Evolutionary conservation across 306 rosid genomes (phyloP), one percentile per base, ranked within the genome.

Genomic region (Sicyos edulis): DNA sequence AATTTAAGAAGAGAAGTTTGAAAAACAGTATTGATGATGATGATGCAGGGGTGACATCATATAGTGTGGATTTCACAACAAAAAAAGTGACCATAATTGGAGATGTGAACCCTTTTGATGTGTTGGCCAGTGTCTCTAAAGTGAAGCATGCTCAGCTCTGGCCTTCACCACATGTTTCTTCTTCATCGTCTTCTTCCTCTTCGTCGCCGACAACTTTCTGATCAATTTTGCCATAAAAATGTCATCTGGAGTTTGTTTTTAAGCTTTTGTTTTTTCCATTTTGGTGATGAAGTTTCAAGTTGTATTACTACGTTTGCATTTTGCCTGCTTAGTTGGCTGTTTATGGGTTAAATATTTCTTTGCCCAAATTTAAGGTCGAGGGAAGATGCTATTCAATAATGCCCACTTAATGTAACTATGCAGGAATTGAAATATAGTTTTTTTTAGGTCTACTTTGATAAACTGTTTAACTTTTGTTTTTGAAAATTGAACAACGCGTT

Each of bases 61-160:
- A 79, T 72, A 88, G 83, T 81, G 85, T 89, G 79, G 99, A 93
- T 63, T 74, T 81, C 64, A 85, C 78, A 71, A 83, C 84, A 70
- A 88, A 93, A 82, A 91, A 86, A 81, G 99, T 93, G 74, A 93
- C 87, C 3, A 86, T 93, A 7, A 75, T 79, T 0, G 99, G 99
- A 67, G 83, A 86, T 16, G 89, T 93, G 78, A 91, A 83, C 0
- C 95, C 97, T 32, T 77, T 83, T 44, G 87, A 77, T 15, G 97
- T 85, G 51, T 76, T 93, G 10, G 85, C 82, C 12, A 93, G 96
- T 74, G 86, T 93, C 8, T 89, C 95, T 14, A 86, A 89, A 84
- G 99, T 93, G 71, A 93, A 91, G 83, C 83, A 74, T 19, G 96
- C 99, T 14, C 91, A 93, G 66, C 85, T 91, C 7, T 93, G 97